Conservation (phyloP, 768 basidiomycete genomes). For the Lactifluus hygrophoroides region DNA sequence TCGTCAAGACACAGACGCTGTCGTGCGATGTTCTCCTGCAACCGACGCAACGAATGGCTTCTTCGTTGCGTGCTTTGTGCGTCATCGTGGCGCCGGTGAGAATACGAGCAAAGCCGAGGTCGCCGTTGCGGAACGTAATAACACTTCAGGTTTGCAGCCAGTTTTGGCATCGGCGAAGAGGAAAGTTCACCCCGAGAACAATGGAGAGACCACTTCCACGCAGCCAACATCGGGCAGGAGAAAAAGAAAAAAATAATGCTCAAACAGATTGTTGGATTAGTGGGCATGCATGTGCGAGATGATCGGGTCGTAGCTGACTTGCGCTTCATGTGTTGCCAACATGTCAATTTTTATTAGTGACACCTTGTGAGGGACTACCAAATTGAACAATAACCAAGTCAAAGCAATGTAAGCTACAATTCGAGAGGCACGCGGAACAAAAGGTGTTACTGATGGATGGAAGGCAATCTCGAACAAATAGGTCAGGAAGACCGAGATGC, state of each 20-base stretch:
- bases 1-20: conserved; percentile 35
- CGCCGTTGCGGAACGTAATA: neutral
- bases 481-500: conserved; percentile 5
- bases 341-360: conserved; percentile 19
- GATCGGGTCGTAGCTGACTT: neutral
- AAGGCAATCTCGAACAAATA: conserved; percentile 19
- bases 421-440: conserved; percentile 19
- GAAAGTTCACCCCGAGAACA: neutral
- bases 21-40: conserved; percentile 67
- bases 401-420: conserved; percentile 19
- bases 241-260: conserved; percentile 1
- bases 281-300: too few relatives aligned
- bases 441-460: conserved; percentile 21
- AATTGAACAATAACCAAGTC: conserved; percentile 20
- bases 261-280: neutral
- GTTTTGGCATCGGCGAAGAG: conserved; percentile 1
- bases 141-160: neutral
- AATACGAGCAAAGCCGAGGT: neutral
- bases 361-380: conserved; percentile 11
- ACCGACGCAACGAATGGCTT: conserved; percentile 94
- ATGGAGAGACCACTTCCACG: neutral
- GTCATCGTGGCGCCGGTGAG: neutral
- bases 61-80: conserved; percentile 93
- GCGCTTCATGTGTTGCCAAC: neutral
- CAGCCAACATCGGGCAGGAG: neutral